Base-by-base conservation (phyloP, 1,284 basidiomycete species). In the Omphalotus olearius region DNA sequence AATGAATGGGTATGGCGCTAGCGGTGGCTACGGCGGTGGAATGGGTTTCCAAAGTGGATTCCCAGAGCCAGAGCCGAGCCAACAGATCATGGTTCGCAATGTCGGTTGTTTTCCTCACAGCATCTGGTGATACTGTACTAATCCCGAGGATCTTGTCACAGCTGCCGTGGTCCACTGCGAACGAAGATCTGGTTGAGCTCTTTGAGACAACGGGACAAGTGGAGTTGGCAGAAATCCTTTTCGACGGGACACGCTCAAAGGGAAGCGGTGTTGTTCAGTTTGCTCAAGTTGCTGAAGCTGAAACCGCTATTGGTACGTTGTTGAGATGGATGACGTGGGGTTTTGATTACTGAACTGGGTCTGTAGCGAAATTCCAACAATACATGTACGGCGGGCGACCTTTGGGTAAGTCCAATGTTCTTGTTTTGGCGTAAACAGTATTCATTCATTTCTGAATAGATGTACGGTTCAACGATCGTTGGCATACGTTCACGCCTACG, bases 151-250 rank as follows among this genome's bases (percentile, higher is more conserved):
- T n/a, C 44, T 50, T n/a, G 10, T 35, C 53, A 26, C 61, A 97
- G 93, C 73, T 99, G 16, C 96, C 96, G 0, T 98, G 94, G 93
- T 97, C 94, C 14, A 99, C 95, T 30, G 92, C 94, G 14, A 96
- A 98, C 68, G 95, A 98, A 65, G 96, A 99, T 65, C 74, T 99
- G 30, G 95, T 98, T 20, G 95, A 99, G 71, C 73, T 99, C 30
- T 99, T 99, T 64, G 95, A 98, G 74, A 99, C 96, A 30, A 96
- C 94, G 1, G 96, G 95, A 7, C 88, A 86, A 57, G 96, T 99
- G 30, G 88, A 93, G 61, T 74, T 93, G 40, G 95, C 95, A 7
- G 96, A 98, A 68, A 94, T 98, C 59, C 68, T 98, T 45, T 92
- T 88, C 60, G 94, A 98, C 56, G 89, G 88, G 26, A 83, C 85